phyloP scores from a whole-genome alignment of 2,329 filamentous ascomycete species.

The Exserohilum turcica region DNA sequence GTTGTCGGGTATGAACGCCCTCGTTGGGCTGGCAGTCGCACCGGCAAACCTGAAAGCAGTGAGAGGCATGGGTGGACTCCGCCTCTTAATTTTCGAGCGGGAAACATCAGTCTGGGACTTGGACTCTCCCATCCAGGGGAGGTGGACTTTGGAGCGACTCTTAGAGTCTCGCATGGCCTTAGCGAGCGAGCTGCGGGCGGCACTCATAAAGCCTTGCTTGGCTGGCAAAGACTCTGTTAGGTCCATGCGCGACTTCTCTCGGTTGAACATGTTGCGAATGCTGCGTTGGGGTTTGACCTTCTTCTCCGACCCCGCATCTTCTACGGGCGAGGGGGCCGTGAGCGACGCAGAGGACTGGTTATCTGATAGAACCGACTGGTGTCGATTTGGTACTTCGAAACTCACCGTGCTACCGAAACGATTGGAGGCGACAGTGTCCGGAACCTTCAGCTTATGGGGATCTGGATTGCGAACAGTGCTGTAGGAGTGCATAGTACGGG shows the following conservation, averaged over 20 bases:
- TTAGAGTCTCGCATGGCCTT: slow-evolving; percentile 27
- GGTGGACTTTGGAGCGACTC: slow-evolving; percentile 22
- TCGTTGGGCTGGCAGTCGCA: neutral
- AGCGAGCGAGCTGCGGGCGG: slow-evolving; percentile 22
- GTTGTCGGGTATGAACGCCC: neutral
- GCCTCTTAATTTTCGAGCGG: neutral
- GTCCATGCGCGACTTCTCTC: slow-evolving; percentile 9
- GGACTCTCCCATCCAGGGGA: slow-evolving; percentile 5
- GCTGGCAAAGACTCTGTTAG: slow-evolving; percentile 5
- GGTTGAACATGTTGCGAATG: slow-evolving; percentile 33
- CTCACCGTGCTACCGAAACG: neutral
- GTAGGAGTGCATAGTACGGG: neutral
- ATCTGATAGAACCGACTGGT: neutral
- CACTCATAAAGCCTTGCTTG: slow-evolving; percentile 23
- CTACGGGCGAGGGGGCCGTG: neutral
- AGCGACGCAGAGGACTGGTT: neutral
- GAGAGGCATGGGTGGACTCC: neutral
- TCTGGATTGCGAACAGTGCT: neutral
- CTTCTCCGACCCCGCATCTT: neutral
- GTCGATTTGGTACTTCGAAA: neutral
- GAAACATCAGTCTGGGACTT: slow-evolving; percentile 1
- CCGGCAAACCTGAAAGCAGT: neutral
- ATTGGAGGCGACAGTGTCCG: neutral
- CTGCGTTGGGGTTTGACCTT: slow-evolving; percentile 32
- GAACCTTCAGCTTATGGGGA: neutral